Base-by-base conservation (phyloP, 805 yeast genomes). In the Lachancea fermentati region DNA sequence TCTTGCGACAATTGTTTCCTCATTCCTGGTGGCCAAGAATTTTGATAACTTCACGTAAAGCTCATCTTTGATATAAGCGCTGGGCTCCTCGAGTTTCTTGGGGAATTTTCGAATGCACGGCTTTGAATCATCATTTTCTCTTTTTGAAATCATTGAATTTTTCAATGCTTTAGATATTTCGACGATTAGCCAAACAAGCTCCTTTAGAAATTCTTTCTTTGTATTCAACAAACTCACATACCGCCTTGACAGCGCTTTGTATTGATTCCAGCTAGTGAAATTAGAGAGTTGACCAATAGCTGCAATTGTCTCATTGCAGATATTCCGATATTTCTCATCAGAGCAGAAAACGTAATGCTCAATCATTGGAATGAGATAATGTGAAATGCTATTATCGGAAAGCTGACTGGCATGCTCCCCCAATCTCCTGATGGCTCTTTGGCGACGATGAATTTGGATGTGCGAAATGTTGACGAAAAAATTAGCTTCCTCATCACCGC, bases 381-480 rank as follows among this genome's bases (percentile, higher is more conserved):
- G 93, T 0, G 95, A 73, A 39, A 91, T 76, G 49, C 78, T 80
- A 28, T 67, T 63, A 18, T 75, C 75, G 0, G 75, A 60, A 5
- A 89, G 60, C 5, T 66, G 48, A 15, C 58, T 43, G 4, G 77
- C 73, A 32, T 71, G 52, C 4, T 69, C 78, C 8, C 72, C 71
- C 19, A 89, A 62, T 43, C 84, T 72, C 52, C 78, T 73, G 16
- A 91, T 71, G 0, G 97, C 95, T 52, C 88, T 73, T 59, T 84
- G 88, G 51, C 96, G 81, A 64, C 95, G 77, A 54, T 82, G 87
- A 7, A 82, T 52, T 65, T 91, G 98, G 28, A 91, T 79, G 59
- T 91, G 96, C 44, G 72, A 73, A 35, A 93, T 71, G 51, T 88
- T 87, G 32, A 65, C 58, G 62, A 86, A 86, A 55, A 86, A 84